Conservation (phyloP, 2,329 filamentous ascomycete genomes). For the Sclerotinia glacialis region DNA sequence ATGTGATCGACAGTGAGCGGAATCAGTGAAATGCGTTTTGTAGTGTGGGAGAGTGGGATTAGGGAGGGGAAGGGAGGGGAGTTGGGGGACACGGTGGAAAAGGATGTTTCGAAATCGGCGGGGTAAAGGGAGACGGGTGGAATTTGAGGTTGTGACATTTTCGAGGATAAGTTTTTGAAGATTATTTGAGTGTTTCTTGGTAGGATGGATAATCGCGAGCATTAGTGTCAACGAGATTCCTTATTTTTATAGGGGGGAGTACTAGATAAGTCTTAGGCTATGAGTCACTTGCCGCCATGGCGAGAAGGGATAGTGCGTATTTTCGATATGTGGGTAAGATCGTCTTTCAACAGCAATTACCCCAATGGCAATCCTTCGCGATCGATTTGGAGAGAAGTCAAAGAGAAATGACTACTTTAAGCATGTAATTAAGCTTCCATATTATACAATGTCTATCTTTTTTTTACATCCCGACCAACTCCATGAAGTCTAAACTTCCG, state of each 20-base stretch:
- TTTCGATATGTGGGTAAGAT: background rate
- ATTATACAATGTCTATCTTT: conserved; percentile 22
- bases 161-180: background rate
- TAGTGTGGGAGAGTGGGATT: conserved; percentile 18
- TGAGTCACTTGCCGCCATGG: background rate
- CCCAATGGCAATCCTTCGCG: background rate
- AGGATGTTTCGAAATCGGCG: conserved; percentile 12
- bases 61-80: conserved; percentile 10
- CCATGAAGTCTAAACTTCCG: conserved; percentile 20
- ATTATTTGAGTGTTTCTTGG: background rate
- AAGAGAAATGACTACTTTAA: conserved; percentile 8
- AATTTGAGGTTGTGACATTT: background rate
- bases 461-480: conserved; percentile 21
- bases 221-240: background rate
- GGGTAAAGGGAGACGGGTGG: conserved; percentile 3
- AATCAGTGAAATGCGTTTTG: conserved; percentile 27
- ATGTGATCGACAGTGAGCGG: conserved; percentile 28
- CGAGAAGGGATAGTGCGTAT: background rate
- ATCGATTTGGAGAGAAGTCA: background rate
- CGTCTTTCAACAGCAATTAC: background rate
- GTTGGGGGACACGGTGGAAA: background rate
- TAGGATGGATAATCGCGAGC: background rate
- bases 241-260: background rate
- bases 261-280: background rate
- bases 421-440: conserved; percentile 15